Evolutionary conservation across 1,284 basidiomycete genomes (phyloP).

Genomic region (Agaricales sp.): DNA sequence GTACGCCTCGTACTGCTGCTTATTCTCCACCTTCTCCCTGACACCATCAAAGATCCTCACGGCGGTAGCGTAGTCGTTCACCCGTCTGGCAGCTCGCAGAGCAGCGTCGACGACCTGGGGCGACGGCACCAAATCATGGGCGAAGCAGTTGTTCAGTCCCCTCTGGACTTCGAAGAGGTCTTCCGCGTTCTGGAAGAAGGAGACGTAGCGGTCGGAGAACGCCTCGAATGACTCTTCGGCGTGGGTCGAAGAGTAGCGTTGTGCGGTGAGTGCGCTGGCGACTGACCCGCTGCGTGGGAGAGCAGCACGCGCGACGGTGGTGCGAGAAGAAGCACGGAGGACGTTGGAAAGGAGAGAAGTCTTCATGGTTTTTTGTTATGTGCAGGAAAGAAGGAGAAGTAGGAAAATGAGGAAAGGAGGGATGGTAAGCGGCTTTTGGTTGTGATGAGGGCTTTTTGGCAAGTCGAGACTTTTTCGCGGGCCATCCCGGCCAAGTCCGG

Average conservation of each 20-base stretch:
- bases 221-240: conserved; percentile 89
- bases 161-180: conserved; percentile 98
- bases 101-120: conserved; percentile 86
- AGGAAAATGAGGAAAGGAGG: neutral
- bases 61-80: conserved; percentile 95
- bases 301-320: conserved; percentile 20
- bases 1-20: conserved; percentile 86
- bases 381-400: neutral
- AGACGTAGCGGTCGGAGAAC: conserved; percentile 89
- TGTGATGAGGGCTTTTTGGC: neutral
- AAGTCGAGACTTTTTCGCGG: neutral
- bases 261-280: conserved; percentile 19
- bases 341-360: conserved; percentile 50
- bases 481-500: neutral
- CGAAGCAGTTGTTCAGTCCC: conserved; percentile 98
- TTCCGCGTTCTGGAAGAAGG: conserved; percentile 87
- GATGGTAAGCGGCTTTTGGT: neutral
- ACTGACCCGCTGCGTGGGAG: conserved; percentile 26
- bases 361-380: neutral
- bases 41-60: conserved; percentile 92
- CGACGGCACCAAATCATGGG: conserved; percentile 94
- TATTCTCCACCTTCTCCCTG: conserved; percentile 93
- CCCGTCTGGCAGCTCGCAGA: conserved; percentile 80
- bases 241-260: conserved; percentile 47
- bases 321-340: conserved; percentile 33